Evolutionary conservation across 148 eudicot species (phyloP), one percentile per base, ranked within the genome.

Genomic region (Arctostaphylos glauca): DNA sequence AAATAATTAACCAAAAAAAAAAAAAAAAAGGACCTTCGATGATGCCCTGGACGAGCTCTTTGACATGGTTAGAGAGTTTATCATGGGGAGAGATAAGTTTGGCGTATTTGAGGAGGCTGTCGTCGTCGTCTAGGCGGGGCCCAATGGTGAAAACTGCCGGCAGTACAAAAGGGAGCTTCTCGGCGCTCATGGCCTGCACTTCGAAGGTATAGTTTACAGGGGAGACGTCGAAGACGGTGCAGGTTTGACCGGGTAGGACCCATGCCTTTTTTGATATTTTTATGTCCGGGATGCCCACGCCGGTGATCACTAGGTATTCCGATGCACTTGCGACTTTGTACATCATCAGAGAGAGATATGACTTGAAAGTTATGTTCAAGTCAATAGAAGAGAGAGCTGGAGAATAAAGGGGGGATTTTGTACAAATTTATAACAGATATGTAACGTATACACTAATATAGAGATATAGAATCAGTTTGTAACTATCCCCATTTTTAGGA

Each of bases 111-210:
- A 49, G 43, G 56, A 74, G 56, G 56, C 78, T 49, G 1, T 49
- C 78, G 10, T 74, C 9, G 8, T 50, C 7, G 43, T 74, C 78
- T 41, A 74, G 15, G 2, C 78, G 56, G 4, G 58, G 78, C 7
- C 78, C 78, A 4, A 74, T 74, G 38, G 78, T 74, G 78, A 74
- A 74, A 6, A 74, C 78, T 0, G 78, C 78, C 0, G 78, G 78
- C 41, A 74, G 54, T 25, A 74, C 8, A 54, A 74, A 74, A 3
- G 78, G 56, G 15, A 74, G 78, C 18, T 74, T 74, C 43, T 74
- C 78, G 8, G 78, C 78, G 18, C 78, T 74, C 78, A 74, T 74
- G 9, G 78, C 78, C 15, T 74, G 56, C 10, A 74, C 78, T 50
- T 74, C 58, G 41, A 74, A 74, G 38, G 41, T 50, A 41, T 74